These are phyloP conservation scores for Ceratobasidium papillatum DNA, from an alignment of 1,284 basidiomycete genomes.

Conservation along the genomic window DNA sequence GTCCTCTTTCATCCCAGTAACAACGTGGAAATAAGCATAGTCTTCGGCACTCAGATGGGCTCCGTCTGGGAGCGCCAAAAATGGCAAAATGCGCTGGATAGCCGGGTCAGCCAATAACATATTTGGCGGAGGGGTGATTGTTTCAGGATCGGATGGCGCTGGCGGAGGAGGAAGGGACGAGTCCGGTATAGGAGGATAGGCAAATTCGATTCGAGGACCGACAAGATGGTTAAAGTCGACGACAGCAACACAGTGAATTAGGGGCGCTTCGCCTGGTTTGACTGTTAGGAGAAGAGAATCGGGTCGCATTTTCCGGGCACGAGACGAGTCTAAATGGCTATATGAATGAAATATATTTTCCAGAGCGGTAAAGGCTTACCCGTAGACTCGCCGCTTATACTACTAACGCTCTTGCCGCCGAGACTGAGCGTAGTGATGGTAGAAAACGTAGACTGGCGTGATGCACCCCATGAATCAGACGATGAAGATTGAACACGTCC, in stretches of 20 bases:
- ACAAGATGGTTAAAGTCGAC: conserved; percentile 94
- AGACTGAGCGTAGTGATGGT: conserved; percentile 37
- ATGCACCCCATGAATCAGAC: conserved; percentile 25
- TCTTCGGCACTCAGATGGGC: conserved; percentile 96
- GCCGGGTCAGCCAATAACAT: conserved; percentile 82
- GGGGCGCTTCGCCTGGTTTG: conserved; percentile 63
- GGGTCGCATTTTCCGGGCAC: conserved; percentile 70
- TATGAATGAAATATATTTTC: not conserved
- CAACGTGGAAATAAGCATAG: conserved; percentile 95
- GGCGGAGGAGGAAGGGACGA: conserved; percentile 33
- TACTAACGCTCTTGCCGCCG: conserved; percentile 27
- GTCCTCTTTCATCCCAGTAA: conserved; percentile 51
- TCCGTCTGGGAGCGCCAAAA: conserved; percentile 97
- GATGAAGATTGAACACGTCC: conserved; percentile 25
- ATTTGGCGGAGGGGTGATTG: conserved; percentile 56
- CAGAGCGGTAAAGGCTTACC: not conserved
- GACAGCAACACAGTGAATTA: conserved; percentile 83
- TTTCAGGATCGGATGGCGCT: conserved; percentile 26
- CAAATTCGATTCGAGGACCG: conserved; percentile 89
- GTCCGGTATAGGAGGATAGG: conserved; percentile 51
- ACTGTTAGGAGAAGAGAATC: conserved; percentile 69
- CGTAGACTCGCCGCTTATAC: conserved; percentile 25
- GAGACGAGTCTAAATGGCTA: conserved; percentile 38
- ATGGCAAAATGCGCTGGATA: conserved; percentile 84
- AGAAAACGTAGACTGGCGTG: conserved; percentile 24